Evolutionary conservation across 768 basidiomycete species (phyloP), one percentile per base, ranked within the genome.

Genomic region (Kwoniella mangroviensis): DNA sequence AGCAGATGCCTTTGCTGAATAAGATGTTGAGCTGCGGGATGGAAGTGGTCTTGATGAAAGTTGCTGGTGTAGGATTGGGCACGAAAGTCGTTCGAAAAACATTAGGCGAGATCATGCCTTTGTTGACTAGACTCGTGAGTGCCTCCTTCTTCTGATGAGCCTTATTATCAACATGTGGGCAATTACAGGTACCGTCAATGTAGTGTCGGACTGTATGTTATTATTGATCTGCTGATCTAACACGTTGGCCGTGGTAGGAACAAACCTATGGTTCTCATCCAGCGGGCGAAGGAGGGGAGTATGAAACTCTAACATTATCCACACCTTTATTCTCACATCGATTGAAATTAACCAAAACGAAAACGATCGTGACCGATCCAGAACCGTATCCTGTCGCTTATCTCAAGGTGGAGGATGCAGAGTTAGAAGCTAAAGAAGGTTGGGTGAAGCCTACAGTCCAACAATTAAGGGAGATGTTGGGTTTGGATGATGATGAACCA

Each of bases 211-310:
- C 34, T 34, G 34, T 34, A 34, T 49, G 45, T 49, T 49, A 19
- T 49, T 49, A 12, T 7, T 49, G 45, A 49, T 49, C 1, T 7
- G 13, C 19, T 49, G 3, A 49, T 49, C 0, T 19, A 49, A 49
- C 15, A 13, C 45, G 45, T 15, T 49, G 45, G 45, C 3, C 5
- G 45, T 4, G 13, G 0, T 65, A 94, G 93, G 93, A 95, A 80
- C 79, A 84, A 11, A 83, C 88, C 28, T 99, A 94, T 76, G 94
- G 94, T 4, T 90, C 91, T 0, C 97, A 99, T 79, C 87, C 96
- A 1, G 98, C 96, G 71, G 97, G 97, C 11, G 97, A 99, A 84
- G 97, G 97, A 1, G 97, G 97, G 2, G 97, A 99, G 84, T 99
- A 98, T 83, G 97, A 99, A 81, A 92, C 91, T 0, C 85, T 98